These are phyloP conservation scores for Vigna mungo DNA, from an alignment of 306 rosid species.

Conservation along the genomic window DNA sequence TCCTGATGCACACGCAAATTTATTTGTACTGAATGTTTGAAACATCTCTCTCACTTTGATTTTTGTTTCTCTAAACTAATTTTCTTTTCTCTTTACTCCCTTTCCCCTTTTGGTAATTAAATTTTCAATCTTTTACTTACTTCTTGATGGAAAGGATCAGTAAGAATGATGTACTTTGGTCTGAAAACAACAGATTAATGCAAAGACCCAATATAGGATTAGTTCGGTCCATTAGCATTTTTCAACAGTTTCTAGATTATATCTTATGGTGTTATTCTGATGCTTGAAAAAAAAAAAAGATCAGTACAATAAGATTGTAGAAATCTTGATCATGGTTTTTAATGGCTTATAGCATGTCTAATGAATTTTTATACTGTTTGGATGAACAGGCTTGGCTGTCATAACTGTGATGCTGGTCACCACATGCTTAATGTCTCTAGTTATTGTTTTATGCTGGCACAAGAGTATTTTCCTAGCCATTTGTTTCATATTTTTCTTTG, in stretches of 20 bases:
- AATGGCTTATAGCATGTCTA: not conserved
- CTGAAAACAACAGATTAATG: not conserved
- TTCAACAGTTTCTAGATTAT: not conserved
- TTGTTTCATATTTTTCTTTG: slow-evolving; percentile 83
- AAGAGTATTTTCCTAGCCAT: slow-evolving; percentile 70
- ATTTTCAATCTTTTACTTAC: not conserved
- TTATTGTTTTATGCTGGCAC: slow-evolving; percentile 92
- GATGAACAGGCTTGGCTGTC: slow-evolving; percentile 85
- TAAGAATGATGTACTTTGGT: not conserved
- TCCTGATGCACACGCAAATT: not conserved
- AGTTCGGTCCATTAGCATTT: not conserved
- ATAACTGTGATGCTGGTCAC: slow-evolving; percentile 97
- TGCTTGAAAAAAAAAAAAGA: not conserved
- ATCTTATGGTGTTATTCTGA: not conserved
- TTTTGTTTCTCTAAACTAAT: not conserved
- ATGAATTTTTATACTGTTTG: slow-evolving; percentile 37
- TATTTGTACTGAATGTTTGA: not conserved
- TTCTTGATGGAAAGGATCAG: not conserved
- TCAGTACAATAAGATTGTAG: too few species aligned
- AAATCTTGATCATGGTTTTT: not conserved
- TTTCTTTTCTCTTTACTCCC: not conserved
- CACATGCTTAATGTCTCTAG: slow-evolving; percentile 96
- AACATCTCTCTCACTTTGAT: too few species aligned
- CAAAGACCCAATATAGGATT: not conserved
- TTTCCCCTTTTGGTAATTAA: not conserved